Evolutionary conservation across 306 rosid species (phyloP).

Genomic region (Vicia sativa): DNA sequence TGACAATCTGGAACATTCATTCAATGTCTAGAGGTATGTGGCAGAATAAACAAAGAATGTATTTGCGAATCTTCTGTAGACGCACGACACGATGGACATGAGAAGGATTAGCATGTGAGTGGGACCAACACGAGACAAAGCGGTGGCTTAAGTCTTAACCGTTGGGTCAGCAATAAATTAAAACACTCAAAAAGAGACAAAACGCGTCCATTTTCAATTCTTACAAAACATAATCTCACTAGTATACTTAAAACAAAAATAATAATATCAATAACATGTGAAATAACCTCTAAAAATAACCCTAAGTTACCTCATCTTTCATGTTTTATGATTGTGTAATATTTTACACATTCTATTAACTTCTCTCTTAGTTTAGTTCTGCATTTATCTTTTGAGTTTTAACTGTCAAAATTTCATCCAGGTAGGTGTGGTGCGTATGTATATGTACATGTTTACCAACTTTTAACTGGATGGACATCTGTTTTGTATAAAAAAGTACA

Average conservation of each 20-base stretch:
- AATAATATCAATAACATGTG: too few relatives aligned
- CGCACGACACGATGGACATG: slow-evolving; percentile 1
- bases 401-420: too few relatives aligned
- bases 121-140: slow-evolving; percentile 11
- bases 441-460: too few relatives aligned
- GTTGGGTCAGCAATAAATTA: not conserved
- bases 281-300: too few relatives aligned
- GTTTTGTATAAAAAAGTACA: not conserved
- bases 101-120: slow-evolving; percentile 12
- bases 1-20: not conserved
- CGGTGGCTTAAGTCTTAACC: slow-evolving; percentile 1
- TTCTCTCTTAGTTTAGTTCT: too few relatives aligned
- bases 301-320: too few relatives aligned
- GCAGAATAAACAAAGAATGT: not conserved
- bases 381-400: too few relatives aligned
- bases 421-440: too few relatives aligned
- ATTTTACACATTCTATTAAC: too few relatives aligned
- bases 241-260: too few relatives aligned
- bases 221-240: not conserved
- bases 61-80: not conserved
- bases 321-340: too few relatives aligned
- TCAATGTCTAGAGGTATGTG: not conserved
- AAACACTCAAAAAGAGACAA: not conserved
- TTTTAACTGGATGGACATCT: too few relatives aligned
- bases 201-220: not conserved